Base-by-base conservation (phyloP, 805 yeast genomes). In the Saccharomycopsis fibuligera region DNA sequence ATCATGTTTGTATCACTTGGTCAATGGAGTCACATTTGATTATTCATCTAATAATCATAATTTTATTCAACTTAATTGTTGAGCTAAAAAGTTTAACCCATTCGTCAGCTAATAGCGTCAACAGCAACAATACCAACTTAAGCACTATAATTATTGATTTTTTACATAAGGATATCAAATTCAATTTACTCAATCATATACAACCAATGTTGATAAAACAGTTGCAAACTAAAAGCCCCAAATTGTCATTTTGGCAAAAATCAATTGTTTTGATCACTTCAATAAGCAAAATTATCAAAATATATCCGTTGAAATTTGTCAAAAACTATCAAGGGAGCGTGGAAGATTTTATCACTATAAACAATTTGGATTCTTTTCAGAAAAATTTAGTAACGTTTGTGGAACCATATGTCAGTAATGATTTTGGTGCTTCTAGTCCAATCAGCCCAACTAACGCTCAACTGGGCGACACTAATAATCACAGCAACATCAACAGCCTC, bases 301-400 rank as follows among this genome's bases (percentile, higher is more conserved):
- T 36, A 3, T 48, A 36, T 31, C 40, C 44, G 19, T 14, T 38
- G n/a, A 48, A 35, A 39, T 44, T 42, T 38, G 31, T 5, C 16
- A 31, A 27, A 5, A 23, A 45, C 16, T 36, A 40, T 5, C 14
- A 6, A n/a, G 5, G 5, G 19, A 40, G 21, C 21, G 6, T 21
- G 9, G 44, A 8, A 12, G 44, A 38, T 5, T 38, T 25, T 25
- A 10, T 23, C 10, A 24, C 8, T 25, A 24, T 5, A 10, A 9
- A 40, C 17, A 10, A 23, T 21, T 12, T 22, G 17, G 17, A 23
- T 21, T 10, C 9, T 21, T 6, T 6, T 17, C 6, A 19, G 5
- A 21, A 6, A 6, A 16, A 41, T n/a, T 24, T n/a, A 6, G 33
- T 41, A 14, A 17, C 29, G 17, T 41, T 41, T 25, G 10, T 41